phyloP scores from a whole-genome alignment of 306 rosid species.

The Trifolium subterraneum region DNA sequence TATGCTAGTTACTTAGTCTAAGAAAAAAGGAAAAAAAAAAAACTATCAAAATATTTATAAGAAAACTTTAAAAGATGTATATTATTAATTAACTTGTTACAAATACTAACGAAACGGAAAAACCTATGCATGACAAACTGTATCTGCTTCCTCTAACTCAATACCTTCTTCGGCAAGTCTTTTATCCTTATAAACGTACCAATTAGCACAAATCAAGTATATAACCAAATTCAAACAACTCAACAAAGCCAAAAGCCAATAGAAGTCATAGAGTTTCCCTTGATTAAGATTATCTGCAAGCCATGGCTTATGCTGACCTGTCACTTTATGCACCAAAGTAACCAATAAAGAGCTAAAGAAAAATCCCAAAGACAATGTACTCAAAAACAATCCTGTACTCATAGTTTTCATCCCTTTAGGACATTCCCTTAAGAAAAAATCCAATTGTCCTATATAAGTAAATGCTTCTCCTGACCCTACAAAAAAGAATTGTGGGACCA shows the following conservation, averaged over 20 bases:
- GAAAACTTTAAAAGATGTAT: slow-evolving; percentile 3
- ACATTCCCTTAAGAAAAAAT: slow-evolving; percentile 81
- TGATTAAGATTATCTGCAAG: slow-evolving; percentile 74
- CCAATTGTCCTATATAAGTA: slow-evolving; percentile 78
- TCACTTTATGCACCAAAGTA: slow-evolving; percentile 64
- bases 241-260: slow-evolving; percentile 77
- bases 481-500: slow-evolving; percentile 83
- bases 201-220: slow-evolving; percentile 66
- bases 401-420: slow-evolving; percentile 92
- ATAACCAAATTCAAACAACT: slow-evolving; percentile 64
- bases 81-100: neutral
- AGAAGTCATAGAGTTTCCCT: slow-evolving; percentile 78
- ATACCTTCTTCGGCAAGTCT: slow-evolving; percentile 73
- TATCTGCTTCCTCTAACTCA: slow-evolving; percentile 53
- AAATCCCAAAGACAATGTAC: slow-evolving; percentile 76
- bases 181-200: slow-evolving; percentile 87
- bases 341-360: slow-evolving; percentile 83
- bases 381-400: slow-evolving; percentile 90
- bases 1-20: too few species aligned
- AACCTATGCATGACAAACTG: slow-evolving; percentile 52
- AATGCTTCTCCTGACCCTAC: slow-evolving; percentile 94
- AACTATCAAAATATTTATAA: neutral
- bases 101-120: neutral
- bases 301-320: slow-evolving; percentile 65
- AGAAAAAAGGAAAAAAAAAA: neutral